Base-by-base conservation (phyloP, 2,329 filamentous ascomycete species). In the Sarocladium strictum region DNA sequence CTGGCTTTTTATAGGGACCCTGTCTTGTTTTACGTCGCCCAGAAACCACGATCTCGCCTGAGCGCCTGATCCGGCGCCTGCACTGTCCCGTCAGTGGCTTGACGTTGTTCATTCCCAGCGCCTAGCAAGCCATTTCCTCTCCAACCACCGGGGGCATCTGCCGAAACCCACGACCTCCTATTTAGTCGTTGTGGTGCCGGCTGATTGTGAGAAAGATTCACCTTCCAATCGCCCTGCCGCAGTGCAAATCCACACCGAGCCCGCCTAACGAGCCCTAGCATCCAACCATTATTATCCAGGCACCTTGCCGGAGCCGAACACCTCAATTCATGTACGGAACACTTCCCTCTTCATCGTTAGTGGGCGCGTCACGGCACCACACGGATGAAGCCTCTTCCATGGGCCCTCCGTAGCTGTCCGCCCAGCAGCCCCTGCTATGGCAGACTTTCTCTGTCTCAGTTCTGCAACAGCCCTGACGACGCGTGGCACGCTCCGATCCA, bases 201-300 rank as follows among this genome's bases (percentile, higher is more conserved):
- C 23, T 23, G 43, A 15, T 24, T 7, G 10, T 26, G 43, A 47
- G 43, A 23, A 47, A 24, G 24, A 11, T 47, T 47, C 15, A 21
- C 10, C 24, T 21, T 43, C 43, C 3, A 17, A 3, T 35, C 29
- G 47, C 47, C 47, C 33, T 35, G 47, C 47, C 23, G 47, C 47
- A 23, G 27, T 21, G 7, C 47, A 4, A 33, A 17, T 23, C 47
- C 47, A 32, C 47, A 24, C 47, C 29, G 38, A 23, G 19, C 19
- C n/a, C 12, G 35, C 5, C 12, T 12, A n/a, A 6, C 27, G 27
- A 51, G 47, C 27, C 29, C 27, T 33, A 11, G 27, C 17, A 21
- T 21, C 47, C 47, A 51, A 51, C 47, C 47, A 51, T 51, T 23
- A n/a, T n/a, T n/a, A n/a, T n/a, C n/a, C n/a, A n/a, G n/a, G 41